Conservation (phyloP, 1,284 basidiomycete genomes). For the Malassezia psittaci region DNA sequence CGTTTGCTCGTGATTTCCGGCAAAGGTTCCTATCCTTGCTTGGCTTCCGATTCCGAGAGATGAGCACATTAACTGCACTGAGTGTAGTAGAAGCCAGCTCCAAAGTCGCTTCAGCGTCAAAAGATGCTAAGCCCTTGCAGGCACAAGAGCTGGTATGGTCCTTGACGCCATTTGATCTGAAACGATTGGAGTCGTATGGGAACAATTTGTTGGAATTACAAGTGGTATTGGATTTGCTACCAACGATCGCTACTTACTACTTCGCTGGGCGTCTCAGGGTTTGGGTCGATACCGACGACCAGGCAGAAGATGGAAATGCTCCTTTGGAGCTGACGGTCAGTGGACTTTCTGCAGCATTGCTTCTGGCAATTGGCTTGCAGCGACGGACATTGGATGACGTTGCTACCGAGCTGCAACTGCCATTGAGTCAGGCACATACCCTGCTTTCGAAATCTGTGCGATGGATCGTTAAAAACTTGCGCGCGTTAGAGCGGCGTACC, state of each 20-base stretch:
- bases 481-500: conserved; percentile 63
- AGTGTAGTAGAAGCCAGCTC: conserved; percentile 76
- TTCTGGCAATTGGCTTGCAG: conserved; percentile 70
- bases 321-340: conserved; percentile 26
- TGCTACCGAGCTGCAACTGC: conserved; percentile 57
- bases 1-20: conserved; percentile 89
- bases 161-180: conserved; percentile 85
- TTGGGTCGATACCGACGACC: conserved; percentile 20
- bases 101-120: not conserved
- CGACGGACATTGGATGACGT: conserved; percentile 74
- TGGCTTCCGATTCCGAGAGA: conserved; percentile 89
- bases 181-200: conserved; percentile 86
- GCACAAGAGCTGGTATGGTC: conserved; percentile 63
- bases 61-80: conserved; percentile 72
- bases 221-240: conserved; percentile 83
- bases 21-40: conserved; percentile 77
- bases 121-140: conserved; percentile 26
- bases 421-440: conserved; percentile 76
- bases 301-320: conserved; percentile 12
- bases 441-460: conserved; percentile 83
- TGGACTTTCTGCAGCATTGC: conserved; percentile 32
- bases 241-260: conserved; percentile 67
- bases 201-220: conserved; percentile 95
- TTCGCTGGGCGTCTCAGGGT: conserved; percentile 57
- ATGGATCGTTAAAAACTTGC: conserved; percentile 68